Evolutionary conservation across 2,329 filamentous ascomycete genomes (phyloP), one percentile per base, ranked within the genome.

Genomic region (Colletotrichum sp.): DNA sequence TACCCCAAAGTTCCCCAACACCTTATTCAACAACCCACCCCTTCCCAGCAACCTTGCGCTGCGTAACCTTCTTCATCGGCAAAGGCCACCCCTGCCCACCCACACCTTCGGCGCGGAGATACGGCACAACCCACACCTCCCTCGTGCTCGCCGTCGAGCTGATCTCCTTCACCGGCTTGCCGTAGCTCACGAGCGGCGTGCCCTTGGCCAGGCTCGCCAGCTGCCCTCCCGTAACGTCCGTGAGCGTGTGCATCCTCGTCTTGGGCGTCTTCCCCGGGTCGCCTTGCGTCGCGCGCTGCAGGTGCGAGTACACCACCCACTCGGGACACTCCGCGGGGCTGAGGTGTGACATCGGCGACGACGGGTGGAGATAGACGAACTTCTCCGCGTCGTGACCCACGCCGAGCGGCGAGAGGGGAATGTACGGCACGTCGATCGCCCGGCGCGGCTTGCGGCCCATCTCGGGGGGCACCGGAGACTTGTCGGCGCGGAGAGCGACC

Each of bases 361-460:
- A 91, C 0, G 97, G 96, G 82, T 98, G 97, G 59, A 98, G 91
- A 82, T 94, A 98, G 3, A 98, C 95, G 36, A 93, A 92, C 71
- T 90, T 89, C 69, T 94, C 92, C 34, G 89, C 81, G 65, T 88
- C 84, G 74, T 81, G 81, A 14, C 82, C 81, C 2, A 83, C 82
- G 24, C 91, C 82, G 76, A 95, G 87, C 0, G 95, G 93, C 78
- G 96, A 92, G 6, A 99, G 92, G 0, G 97, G 96, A 8, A 98
- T 84, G 82, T 98, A 99, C 0, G 96, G 94, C 4, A 98, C 94
- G 79, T 98, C 96, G 78, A 97, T 97, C 3, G 96, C 94, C n/a
- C 96, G 92, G 66, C 92, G 92, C 0, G 96, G 95, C 76, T 94
- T 95, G 21, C 93, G 89, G 61, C 88, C 85, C 69, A 90, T 85